Evolutionary conservation across 805 yeast genomes (phyloP), one percentile per base, ranked within the genome.

Genomic region (Saitoella complicata): DNA sequence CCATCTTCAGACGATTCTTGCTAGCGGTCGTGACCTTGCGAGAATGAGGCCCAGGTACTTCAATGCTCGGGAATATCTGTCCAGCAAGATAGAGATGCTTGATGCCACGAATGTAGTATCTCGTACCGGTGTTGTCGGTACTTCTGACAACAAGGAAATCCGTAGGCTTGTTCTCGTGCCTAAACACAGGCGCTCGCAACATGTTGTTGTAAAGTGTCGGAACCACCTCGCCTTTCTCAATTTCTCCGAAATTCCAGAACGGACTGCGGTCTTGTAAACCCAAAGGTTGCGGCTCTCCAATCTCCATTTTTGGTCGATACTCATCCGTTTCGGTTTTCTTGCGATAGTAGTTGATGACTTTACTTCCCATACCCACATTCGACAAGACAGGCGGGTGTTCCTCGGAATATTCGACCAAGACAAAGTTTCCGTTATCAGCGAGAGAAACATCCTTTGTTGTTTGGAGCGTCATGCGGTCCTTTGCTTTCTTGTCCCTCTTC

Each of bases 201-300:
- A 91, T 79, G 55, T 85, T 81, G 59, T 88, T 91, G 64, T 91
- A 91, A 40, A 88, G 64, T 0, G 98, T 83, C 1, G 97, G 97
- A 2, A 87, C 95, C 45, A 85, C 75, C 53, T 80, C 84, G 2
- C 98, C 98, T 2, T 86, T 83, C 40, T 85, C 95, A 6, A 91
- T 97, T 64, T 81, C 83, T 1, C 98, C 98, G 65, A 86, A 91
- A 60, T 87, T 91, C 97, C 98, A 91, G 59, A 91, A 91, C 8
- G 98, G 96, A 6, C 95, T 83, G 54, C 93, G 72, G 62, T 91
- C 98, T 58, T 87, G 95, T 1, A 84, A 83, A n/a, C 95, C 96
- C 35, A 91, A 67, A 2, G 91, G 95, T 62, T 83, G 91, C 0
- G 97, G 91, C 59, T 91, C 98, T 39, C 98, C 98, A 38, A 86